Conservation (phyloP, 1,139 yeast genomes). For the Magnusiomyces fungicola region DNA sequence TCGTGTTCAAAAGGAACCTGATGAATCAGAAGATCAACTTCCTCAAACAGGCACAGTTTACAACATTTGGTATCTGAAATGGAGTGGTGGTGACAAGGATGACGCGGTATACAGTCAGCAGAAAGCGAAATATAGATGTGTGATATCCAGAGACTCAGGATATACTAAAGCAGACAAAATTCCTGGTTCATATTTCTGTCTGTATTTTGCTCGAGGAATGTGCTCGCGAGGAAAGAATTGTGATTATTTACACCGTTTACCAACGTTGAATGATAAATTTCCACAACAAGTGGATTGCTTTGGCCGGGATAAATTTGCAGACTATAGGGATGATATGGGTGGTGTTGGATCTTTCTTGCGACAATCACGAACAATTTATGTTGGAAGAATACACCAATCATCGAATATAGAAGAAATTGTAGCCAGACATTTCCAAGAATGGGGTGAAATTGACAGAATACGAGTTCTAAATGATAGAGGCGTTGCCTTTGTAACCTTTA, state of each 20-base stretch:
- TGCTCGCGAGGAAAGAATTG: slow-evolving; percentile 76
- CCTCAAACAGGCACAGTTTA: slow-evolving; percentile 75
- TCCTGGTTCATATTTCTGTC: slow-evolving; percentile 50
- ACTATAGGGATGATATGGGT: slow-evolving; percentile 86
- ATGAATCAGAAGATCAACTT: slow-evolving; percentile 57
- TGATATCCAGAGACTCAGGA: slow-evolving; percentile 61
- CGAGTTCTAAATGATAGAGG: slow-evolving; percentile 55
- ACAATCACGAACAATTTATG: slow-evolving; percentile 64
- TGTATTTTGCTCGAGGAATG: slow-evolving; percentile 84
- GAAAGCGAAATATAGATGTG: slow-evolving; percentile 48
- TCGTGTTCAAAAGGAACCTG: slow-evolving; percentile 67
- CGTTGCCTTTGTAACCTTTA: slow-evolving; percentile 74
- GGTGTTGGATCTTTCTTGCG: slow-evolving; percentile 83
- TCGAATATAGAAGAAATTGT: slow-evolving; percentile 37
- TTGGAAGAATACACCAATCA: slow-evolving; percentile 52
- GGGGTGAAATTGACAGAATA: slow-evolving; percentile 68
- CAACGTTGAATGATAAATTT: slow-evolving; percentile 43
- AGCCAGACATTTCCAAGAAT: slow-evolving; percentile 55
- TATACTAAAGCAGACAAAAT: slow-evolving; percentile 58
- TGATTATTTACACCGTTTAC: slow-evolving; percentile 69
- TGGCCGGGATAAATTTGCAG: slow-evolving; percentile 81
- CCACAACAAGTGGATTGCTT: slow-evolving; percentile 78
- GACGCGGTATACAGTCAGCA: slow-evolving; percentile 32
- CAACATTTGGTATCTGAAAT: slow-evolving; percentile 82
- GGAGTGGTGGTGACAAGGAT: slow-evolving; percentile 41